phyloP scores from a whole-genome alignment of 345 rosid genomes.

The Passiflora organensis region DNA sequence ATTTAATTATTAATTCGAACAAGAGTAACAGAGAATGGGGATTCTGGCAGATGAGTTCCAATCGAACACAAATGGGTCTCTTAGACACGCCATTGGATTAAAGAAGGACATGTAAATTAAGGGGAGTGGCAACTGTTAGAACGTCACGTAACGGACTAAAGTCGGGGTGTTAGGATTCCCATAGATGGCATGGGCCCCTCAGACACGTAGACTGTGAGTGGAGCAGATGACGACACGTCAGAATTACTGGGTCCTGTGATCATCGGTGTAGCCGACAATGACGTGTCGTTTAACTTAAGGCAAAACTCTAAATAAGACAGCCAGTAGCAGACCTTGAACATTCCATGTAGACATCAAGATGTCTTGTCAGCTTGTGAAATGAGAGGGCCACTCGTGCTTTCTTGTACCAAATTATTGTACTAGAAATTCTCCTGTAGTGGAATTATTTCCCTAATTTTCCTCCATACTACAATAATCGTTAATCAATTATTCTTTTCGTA shows the following conservation, averaged over 20 bases:
- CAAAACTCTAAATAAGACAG: neutral
- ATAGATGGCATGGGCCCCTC: constrained; percentile 12
- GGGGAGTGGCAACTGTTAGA: too few species aligned
- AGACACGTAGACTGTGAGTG: constrained; percentile 30
- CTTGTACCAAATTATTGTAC: too few species aligned
- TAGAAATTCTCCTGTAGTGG: too few species aligned
- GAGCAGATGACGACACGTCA: constrained; percentile 27
- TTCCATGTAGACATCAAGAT: constrained; percentile 19
- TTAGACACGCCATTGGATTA: constrained; percentile 22
- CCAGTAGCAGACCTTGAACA: constrained; percentile 24
- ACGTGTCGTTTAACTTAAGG: constrained; percentile 14
- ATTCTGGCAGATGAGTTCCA: constrained; percentile 6
- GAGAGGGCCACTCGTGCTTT: too few species aligned
- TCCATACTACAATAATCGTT: too few species aligned
- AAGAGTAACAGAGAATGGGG: neutral
- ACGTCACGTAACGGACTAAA: too few species aligned
- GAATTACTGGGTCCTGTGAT: constrained; percentile 1
- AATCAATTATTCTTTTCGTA: too few species aligned
- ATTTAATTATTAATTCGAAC: neutral
- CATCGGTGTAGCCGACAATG: constrained; percentile 24
- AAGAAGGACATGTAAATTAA: too few species aligned
- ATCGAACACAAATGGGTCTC: constrained; percentile 2
- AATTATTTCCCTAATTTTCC: too few species aligned
- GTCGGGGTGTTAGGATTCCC: neutral
- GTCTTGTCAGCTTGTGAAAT: constrained; percentile 7